Base-by-base conservation (phyloP, 1,284 basidiomycete species). In the Hymenochaete sp. region DNA sequence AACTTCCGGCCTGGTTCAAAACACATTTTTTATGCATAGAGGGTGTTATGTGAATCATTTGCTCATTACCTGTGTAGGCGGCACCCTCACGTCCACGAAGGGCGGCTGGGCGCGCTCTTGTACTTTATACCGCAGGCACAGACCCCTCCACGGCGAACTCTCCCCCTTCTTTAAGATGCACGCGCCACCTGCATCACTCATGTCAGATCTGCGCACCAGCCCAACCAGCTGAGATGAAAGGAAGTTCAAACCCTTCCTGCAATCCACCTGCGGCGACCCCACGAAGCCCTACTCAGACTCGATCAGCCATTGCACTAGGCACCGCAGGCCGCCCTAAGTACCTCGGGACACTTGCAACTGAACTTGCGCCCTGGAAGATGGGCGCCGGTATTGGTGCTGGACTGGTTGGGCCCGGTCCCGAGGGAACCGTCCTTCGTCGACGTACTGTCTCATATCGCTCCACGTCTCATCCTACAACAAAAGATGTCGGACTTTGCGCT, bases 161-260 rank as follows among this genome's bases (percentile, higher is more conserved):
- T 1, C 75, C 79, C 2, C 74, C 77, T 2, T 68, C 72, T 0
- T 66, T 78, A 51, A 75, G 79, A 28, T 86, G 83, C 56, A 77
- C 82, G 0, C 71, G 82, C 9, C 82, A 86, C 57, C 66, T 86
- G 2, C 74, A 80, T 53, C 77, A 75, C 14, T 73, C 71, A 26
- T 86, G 83, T 54, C 73, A 80, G 53, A 83, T 85, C 46, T 86
- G 82, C 54, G 76, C 81, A 22, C 75, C 77, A 50, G 75, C 76
- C 0, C 77, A 68, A 52, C 63, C 67, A 0, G 45, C 53, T 7
- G 21, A 44, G 13, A 9, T 50, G 32, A 26, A 26, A 11, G 32
- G 45, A 24, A 42, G 43, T 9, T 38, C 31, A 3, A 45, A 42
- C 19, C 49, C 42, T 13, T 47, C 49, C 6, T 31, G 38, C 26